Evolutionary conservation across 768 basidiomycete species (phyloP), one percentile per base, ranked within the genome.

Genomic region (Suillus subalutaceus): DNA sequence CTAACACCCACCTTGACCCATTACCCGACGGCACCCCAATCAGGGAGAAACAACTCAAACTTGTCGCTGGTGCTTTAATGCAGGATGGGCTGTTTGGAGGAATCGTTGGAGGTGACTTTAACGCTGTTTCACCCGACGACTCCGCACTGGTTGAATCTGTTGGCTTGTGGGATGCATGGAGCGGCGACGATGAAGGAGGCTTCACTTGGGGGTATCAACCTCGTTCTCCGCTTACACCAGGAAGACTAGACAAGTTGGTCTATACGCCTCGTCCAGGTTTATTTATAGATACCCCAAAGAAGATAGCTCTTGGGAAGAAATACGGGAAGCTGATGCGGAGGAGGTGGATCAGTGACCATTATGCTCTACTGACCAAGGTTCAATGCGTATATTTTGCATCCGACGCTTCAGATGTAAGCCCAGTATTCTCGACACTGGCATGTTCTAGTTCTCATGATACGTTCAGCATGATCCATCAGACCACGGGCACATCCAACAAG

Each of bases 1-100:
- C 86, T 52, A 90, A 90, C 72, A 89, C 88, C 41, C 89, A 91
- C 71, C 80, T 91, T 44, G 90, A 91, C 74, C 87, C 87, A 18
- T 68, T 86, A 58, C 74, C 78, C 1, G 13, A 65, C 2, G 86
- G 85, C 18, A 74, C 79, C 68, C 72, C 83, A 30, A 80, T 69
- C 13, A 30, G 72, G 18, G 71, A 81, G 16, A 71, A 72, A 63
- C 89, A 90, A 76, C 72, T 90, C 66, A 73, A 74, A 43, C 72
- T 84, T 56, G 77, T 87, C 50, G 78, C 83, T 7, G 73, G 79
- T 32, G 72, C 85, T 71, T 72, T 90, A 65, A 79, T 77, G 69
- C 78, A 81, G 48, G 72, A 74, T 4, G 69, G 52, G 4, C 74
- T 87, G 16, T 71, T 80, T 40, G 87, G 85, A 6, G 89, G 88